Percentiles rank a stretch among this genome's conserved stretches.
Evolutionary conservation across 176 grass and related monocot genomes (phyloP).

Genomic region (Cenchrus americanus): DNA sequence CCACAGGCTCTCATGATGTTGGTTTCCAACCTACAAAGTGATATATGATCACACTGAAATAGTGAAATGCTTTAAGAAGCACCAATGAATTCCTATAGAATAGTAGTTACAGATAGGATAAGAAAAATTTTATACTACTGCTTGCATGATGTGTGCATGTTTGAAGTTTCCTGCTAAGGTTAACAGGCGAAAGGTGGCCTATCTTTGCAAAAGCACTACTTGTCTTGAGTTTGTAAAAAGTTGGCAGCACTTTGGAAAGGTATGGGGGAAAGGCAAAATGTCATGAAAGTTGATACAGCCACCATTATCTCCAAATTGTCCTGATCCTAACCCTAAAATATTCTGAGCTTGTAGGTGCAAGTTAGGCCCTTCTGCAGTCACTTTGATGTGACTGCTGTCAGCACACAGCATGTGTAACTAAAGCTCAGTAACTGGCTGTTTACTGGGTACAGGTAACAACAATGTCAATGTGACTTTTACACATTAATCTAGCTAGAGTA

Average conservation of each 20-base stretch:
- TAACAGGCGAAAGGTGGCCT: constrained; percentile 33
- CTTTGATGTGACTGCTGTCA: constrained; percentile 7
- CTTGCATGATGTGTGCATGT: constrained; percentile 7
- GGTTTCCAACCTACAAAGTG: constrained; percentile 34
- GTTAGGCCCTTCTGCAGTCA: constrained; percentile 24
- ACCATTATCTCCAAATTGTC: constrained; percentile 52
- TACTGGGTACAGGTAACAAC: not conserved
- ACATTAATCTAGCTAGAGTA: not conserved
- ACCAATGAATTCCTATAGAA: constrained; percentile 36
- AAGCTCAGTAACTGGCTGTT: not conserved
- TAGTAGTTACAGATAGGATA: constrained; percentile 22
- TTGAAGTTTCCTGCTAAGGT: constrained; percentile 45
- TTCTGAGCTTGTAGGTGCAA: not conserved
- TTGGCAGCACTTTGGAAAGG: constrained; percentile 58
- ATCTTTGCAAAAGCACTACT: constrained; percentile 51
- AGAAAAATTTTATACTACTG: not conserved
- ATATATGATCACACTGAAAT: constrained; percentile 39
- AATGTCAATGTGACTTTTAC: not conserved
- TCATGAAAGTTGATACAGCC: constrained; percentile 37
- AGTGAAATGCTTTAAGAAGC: constrained; percentile 51
- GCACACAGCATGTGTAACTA: constrained; percentile 7
- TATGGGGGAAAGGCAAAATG: constrained; percentile 39
- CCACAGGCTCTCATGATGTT: constrained; percentile 35
- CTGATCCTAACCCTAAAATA: constrained; percentile 43
- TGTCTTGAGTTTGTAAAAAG: constrained; percentile 61